Percentiles rank a stretch among this genome's conserved stretches.
phyloP scores from a whole-genome alignment of 1,284 basidiomycete species.

The Pyrrhoderma noxium region DNA sequence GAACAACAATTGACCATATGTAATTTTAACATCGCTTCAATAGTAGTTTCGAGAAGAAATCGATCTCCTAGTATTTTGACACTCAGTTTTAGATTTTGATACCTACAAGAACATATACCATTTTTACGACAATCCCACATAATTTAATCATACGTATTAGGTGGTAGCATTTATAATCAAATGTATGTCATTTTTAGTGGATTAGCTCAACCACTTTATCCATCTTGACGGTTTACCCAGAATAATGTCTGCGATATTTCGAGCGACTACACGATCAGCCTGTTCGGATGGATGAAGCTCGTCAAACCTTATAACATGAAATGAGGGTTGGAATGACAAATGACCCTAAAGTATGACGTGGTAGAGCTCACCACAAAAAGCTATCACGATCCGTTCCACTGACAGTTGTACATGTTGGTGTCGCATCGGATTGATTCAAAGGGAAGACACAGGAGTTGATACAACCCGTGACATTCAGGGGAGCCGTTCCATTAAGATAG shows the following conservation, averaged over 20 bases:
- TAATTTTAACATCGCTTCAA: too few relatives aligned
- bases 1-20: too few relatives aligned
- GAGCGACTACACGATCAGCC: constrained; percentile 26
- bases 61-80: too few relatives aligned
- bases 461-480: constrained; percentile 28
- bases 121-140: too few relatives aligned
- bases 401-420: constrained; percentile 24
- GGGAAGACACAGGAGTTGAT: constrained; percentile 26
- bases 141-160: too few relatives aligned
- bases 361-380: constrained; percentile 27
- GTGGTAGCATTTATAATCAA: too few relatives aligned
- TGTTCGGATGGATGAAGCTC: constrained; percentile 28
- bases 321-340: neutral
- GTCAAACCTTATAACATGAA: constrained; percentile 23
- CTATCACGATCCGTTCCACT: constrained; percentile 27
- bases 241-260: constrained; percentile 26
- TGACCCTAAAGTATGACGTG: neutral
- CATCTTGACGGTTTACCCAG: constrained; percentile 22
- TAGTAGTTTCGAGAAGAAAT: too few relatives aligned
- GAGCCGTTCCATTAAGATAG: constrained; percentile 32
- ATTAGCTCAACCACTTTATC: constrained; percentile 27
- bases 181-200: too few relatives aligned
- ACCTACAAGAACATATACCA: too few relatives aligned
- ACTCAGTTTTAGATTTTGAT: too few relatives aligned
- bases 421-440: constrained; percentile 19